Base-by-base conservation (phyloP, 768 basidiomycete genomes). In the Rhodosporidiobolus sp. region DNA sequence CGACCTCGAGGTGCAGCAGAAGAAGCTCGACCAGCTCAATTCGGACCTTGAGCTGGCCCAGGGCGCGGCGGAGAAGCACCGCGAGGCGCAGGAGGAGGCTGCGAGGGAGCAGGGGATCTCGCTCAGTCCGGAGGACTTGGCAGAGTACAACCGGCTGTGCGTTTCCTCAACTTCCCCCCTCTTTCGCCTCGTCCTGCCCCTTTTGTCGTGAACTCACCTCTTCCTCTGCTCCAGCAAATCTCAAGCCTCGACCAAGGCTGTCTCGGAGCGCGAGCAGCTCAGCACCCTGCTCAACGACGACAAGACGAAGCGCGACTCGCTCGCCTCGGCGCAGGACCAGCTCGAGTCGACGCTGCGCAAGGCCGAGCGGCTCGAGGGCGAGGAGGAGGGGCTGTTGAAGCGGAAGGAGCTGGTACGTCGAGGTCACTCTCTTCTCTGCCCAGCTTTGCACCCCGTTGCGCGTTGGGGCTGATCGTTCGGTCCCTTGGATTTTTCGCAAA, bases 221-320 rank as follows among this genome's bases (percentile, higher is more conserved):
- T 53, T 53, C 58, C 11, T 30, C 35, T 61, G n/a, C n/a, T n/a
- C 34, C 73, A 95, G 94, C 50, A 94, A 95, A 83, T 87, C 88
- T 0, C 83, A 85, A 12, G 90, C 94, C 24, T 91, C 88, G 73
- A 82, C 90, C 4, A 86, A 90, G 46, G 92, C 92, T 1, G 88
- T 93, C 1, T 86, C 88, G 43, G 94, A 97, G 81, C 89, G 96
- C 1, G 93, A 96, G 77, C 84, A 88, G 10, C 85, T 96, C 1
- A 91, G 94, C 72, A 86, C 87, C 1, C 85, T 94, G 12, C 84
- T 84, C 22, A 88, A 94, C 65, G 91, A 97, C 67, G 89, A 91
- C 79, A 94, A 93, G 81, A 89, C 88, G 0, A 79, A 87, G 0
- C 80, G 83, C 14, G 87, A 92, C 54, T 84, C 86, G 2, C 84